These are phyloP conservation scores for Mollisia scopiformis DNA, from an alignment of 2,329 filamentous ascomycete species.

Conservation along the genomic window DNA sequence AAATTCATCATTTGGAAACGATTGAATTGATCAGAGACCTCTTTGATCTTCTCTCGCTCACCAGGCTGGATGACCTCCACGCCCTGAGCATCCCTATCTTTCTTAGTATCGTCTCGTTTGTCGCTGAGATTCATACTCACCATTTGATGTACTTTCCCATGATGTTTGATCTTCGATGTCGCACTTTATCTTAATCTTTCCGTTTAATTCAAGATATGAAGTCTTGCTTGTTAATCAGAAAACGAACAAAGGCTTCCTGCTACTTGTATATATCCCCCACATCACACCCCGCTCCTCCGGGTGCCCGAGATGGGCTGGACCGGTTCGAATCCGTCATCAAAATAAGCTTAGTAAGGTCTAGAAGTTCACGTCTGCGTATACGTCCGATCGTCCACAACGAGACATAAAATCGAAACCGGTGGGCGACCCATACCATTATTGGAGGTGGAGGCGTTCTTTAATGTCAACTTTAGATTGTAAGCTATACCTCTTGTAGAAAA, in stretches of 20 bases:
- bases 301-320: too few relatives aligned
- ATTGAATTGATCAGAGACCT: slow-evolving; percentile 23
- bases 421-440: too few relatives aligned
- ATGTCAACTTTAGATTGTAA: too few relatives aligned
- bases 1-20: slow-evolving; percentile 26
- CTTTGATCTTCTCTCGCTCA: slow-evolving; percentile 21
- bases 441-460: too few relatives aligned
- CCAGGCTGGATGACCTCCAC: slow-evolving; percentile 23
- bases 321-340: too few relatives aligned
- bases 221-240: not conserved
- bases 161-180: not conserved
- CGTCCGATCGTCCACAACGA: too few relatives aligned
- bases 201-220: not conserved
- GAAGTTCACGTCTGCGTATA: too few relatives aligned
- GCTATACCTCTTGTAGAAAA: too few relatives aligned
- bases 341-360: too few relatives aligned
- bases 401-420: too few relatives aligned
- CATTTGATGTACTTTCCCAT: slow-evolving; percentile 22
- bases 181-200: not conserved
- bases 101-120: not conserved
- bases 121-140: not conserved
- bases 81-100: slow-evolving; percentile 15
- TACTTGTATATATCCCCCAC: not conserved
- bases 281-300: not conserved
- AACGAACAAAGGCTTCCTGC: too few relatives aligned